A percentile compares a stretch with the other conserved stretches of the same genome.
Conservation (phyloP, 2,329 filamentous ascomycete species). For the Allantophomopsis cytisporea region DNA sequence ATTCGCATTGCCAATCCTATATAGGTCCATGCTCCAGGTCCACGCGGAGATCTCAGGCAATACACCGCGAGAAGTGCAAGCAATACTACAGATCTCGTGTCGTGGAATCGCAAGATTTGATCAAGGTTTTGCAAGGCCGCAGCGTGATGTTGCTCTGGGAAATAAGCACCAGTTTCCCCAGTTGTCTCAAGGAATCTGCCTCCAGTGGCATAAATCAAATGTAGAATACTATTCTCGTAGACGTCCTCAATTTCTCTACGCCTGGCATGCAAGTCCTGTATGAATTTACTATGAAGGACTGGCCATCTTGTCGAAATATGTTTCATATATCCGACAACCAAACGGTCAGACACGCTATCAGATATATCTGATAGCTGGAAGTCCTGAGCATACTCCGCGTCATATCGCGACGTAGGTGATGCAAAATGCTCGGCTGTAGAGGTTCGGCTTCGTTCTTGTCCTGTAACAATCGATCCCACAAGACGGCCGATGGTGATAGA, state of each 20-base stretch:
- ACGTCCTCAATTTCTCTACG: conserved; percentile 1
- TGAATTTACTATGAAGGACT: conserved; percentile 1
- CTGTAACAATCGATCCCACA: conserved; percentile 2
- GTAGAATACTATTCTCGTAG: conserved; percentile 1
- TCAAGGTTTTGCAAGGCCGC: conserved; percentile 1
- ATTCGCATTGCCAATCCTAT: conserved; percentile 2
- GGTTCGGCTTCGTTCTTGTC: not conserved
- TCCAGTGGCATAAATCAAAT: conserved; percentile 2
- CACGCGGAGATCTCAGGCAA: conserved; percentile 1
- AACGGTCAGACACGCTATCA: conserved; percentile 1
- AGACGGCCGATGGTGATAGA: conserved; percentile 3
- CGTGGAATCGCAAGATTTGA: conserved; percentile 1
- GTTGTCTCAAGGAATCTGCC: conserved; percentile 2
- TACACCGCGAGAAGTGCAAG: conserved; percentile 1
- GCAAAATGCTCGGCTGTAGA: not conserved
- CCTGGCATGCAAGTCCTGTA: conserved; percentile 1
- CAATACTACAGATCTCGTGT: not conserved
- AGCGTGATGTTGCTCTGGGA: not conserved
- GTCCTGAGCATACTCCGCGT: not conserved
- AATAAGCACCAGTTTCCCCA: not conserved
- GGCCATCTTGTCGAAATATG: conserved; percentile 3
- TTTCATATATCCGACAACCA: conserved; percentile 4
- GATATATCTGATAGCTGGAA: not conserved
- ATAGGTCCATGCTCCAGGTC: conserved; percentile 1
- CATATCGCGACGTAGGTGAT: not conserved